Conservation (phyloP, 1,284 basidiomycete species). For the Leucoagaricus sp. region DNA sequence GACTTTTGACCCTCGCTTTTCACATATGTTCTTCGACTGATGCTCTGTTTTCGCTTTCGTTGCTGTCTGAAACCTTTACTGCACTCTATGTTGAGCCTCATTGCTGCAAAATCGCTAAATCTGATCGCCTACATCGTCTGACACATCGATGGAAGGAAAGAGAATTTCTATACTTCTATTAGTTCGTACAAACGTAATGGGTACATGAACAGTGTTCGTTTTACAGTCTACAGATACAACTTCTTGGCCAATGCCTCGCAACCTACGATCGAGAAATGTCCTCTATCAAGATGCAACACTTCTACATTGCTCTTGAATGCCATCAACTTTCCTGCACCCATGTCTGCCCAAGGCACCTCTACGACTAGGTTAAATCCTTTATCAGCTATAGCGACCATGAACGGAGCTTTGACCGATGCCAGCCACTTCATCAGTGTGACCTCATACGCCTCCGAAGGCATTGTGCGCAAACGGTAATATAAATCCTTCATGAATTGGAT, state of each 20-base stretch:
- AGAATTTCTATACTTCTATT: too few relatives aligned
- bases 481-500: slow-evolving; percentile 1
- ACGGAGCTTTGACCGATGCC: not conserved
- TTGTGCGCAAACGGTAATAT: not conserved
- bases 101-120: not conserved
- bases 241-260: not conserved
- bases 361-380: slow-evolving; percentile 1
- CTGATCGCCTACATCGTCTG: not conserved
- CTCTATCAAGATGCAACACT: slow-evolving; percentile 2
- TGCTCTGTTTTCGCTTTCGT: not conserved
- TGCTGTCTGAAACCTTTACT: not conserved
- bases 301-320: not conserved
- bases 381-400: slow-evolving; percentile 1
- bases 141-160: not conserved
- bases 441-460: not conserved
- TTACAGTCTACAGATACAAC: not conserved
- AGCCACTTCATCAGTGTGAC: not conserved
- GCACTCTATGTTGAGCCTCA: not conserved
- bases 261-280: slow-evolving; percentile 1
- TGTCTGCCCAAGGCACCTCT: slow-evolving; percentile 2
- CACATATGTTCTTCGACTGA: slow-evolving; percentile 9
- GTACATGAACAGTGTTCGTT: not conserved
- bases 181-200: not conserved
- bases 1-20: slow-evolving; percentile 63
- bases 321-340: not conserved